These are phyloP conservation scores for Paralagenidium karlingii DNA, from an alignment of 352 stramenopile genomes.

Conservation along the genomic window DNA sequence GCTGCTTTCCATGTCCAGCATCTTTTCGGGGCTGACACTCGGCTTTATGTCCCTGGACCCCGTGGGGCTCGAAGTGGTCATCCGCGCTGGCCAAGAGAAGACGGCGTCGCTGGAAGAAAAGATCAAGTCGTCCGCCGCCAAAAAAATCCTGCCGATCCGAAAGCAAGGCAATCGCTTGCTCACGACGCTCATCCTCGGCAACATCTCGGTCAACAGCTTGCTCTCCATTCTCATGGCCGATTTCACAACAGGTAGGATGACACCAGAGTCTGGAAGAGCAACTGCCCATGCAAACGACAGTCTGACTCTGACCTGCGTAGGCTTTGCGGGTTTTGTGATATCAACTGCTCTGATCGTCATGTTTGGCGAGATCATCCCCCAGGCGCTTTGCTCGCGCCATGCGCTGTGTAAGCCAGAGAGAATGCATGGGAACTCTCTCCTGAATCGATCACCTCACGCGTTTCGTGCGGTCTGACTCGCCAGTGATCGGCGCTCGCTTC, in stretches of 20 bases:
- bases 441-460: background rate
- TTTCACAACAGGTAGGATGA: constrained; percentile 45
- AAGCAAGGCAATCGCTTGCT: constrained; percentile 94
- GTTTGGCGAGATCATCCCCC: constrained; percentile 90
- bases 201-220: constrained; percentile 94
- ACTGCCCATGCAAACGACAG: constrained; percentile 3
- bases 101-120: constrained; percentile 42
- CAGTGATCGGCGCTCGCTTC: constrained; percentile 40
- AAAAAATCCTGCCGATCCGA: constrained; percentile 79
- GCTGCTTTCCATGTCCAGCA: constrained; percentile 77
- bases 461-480: background rate
- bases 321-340: constrained; percentile 86
- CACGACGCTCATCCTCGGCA: constrained; percentile 95
- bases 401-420: constrained; percentile 40
- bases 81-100: constrained; percentile 75
- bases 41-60: constrained; percentile 95
- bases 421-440: background rate
- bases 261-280: background rate
- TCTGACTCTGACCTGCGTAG: too few relatives aligned
- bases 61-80: constrained; percentile 94
- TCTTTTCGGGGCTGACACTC: constrained; percentile 94
- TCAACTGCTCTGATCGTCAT: constrained; percentile 93
- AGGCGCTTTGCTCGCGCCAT: constrained; percentile 90
- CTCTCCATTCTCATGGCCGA: constrained; percentile 96
- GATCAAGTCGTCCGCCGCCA: constrained; percentile 33